Evolutionary conservation across 176 grass and related monocot species (phyloP), one percentile per base, ranked within the genome.

Genomic region (Zoysia japonica): DNA sequence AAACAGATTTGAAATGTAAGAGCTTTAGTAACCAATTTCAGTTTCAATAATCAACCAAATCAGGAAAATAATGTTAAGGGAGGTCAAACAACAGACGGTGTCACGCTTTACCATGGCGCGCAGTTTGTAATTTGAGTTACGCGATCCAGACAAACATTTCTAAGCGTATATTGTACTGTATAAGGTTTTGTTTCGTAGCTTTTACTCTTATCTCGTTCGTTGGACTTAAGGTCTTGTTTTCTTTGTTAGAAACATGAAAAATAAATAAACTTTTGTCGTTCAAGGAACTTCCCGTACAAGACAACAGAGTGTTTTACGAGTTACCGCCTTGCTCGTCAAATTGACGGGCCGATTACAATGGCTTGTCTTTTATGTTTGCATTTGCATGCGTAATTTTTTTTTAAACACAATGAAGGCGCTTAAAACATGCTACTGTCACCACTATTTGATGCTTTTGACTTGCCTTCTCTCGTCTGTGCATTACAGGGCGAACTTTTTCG

Each of bases 261-360:
- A 52, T 75, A 16, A 72, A 71, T 65, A 48, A 47, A 74, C 62
- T 19, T 54, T 10, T 54, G n/a, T 72, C 70, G 79, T 40, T 35
- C 28, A 43, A 7, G 62, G 87, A 84, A 84, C 76, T 19, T 76
- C 80, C 70, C 70, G 65, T 79, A 80, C 68, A 50, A 63, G 56
- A 88, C 71, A 80, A 2, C 39, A 19, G 9, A 42, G n/a, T 46
- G 76, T 37, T 19, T 66, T 66, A 45, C 17, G 44, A 1, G 35
- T 39, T 10, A 55, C 67, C 39, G 19, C 46, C 65, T 74, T 69
- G 63, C 54, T 17, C 53, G 65, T 76, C 81, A 70, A 52, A 68
- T 72, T 78, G 80, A 73, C 68, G 67, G 17, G 67, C 13, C 6
- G 70, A 77, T 70, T 61, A 3, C 11, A 43, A 65, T n/a, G 3